Evolutionary conservation across 192 early-diverging fungal genomes (phyloP), one percentile per base, ranked within the genome.

Genomic region (Umbelopsis sp.): DNA sequence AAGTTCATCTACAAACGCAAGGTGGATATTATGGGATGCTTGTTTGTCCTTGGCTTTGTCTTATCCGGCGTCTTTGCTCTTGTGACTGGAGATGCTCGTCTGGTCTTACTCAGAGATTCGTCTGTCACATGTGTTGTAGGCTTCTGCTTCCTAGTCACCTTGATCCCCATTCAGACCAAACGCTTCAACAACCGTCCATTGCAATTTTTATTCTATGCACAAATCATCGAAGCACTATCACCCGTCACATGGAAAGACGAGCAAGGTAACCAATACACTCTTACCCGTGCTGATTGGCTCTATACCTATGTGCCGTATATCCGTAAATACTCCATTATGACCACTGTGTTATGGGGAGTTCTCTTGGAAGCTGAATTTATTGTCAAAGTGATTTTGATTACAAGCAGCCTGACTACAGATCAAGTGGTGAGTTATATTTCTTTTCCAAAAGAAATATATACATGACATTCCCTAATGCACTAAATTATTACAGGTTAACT

Each of bases 21-120:
- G 56, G 45, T 82, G 1, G 80, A 82, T 74, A 49, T 73, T 17
- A 44, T 84, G 11, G 80, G 80, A 21, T 31, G 65, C 29, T 36
- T 84, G 6, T 70, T 82, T 67, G 49, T 84, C 24, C 41, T 84
- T 32, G 74, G 71, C 7, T 84, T 76, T 34, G 65, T 77, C 49
- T 14, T 84, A 25, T 74, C 77, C 6, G 81, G 69, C 10, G 66
- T 68, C 38, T 67, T 53, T 72, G 70, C 56, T 65, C 47, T 56
- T 43, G 36, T 22, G 31, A 26, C 34, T 51, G 75, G 75, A 22
- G 71, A 84, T 65, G 68, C 76, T 45, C 72, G 81, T 25, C 25
- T 78, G 21, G 52, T 77, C 17, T 69, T 84, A 22, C 56, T 84
- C 47, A 72, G 83, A 32, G 83, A 84, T 52, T 84, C 83, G 4